Conservation (phyloP, 768 basidiomycete species). For the Phylloporus sp. region DNA sequence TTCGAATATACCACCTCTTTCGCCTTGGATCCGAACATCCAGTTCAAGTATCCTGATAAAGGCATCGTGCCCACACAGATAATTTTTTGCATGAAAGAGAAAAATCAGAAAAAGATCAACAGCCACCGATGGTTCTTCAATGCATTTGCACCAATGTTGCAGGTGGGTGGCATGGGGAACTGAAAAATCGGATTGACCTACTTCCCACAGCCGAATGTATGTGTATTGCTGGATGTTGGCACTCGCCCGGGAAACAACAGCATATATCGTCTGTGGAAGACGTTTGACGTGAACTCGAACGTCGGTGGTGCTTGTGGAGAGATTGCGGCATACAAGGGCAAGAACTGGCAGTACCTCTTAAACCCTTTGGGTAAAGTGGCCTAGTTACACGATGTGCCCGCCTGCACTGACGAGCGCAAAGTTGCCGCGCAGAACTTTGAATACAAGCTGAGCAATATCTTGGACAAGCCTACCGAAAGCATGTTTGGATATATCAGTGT, state of each 20-base stretch:
- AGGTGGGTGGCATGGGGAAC: slow-evolving; percentile 41
- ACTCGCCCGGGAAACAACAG: slow-evolving; percentile 85
- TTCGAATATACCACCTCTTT: slow-evolving; percentile 89
- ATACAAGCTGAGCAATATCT: slow-evolving; percentile 87
- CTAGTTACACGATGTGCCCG: neutral
- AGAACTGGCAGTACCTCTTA: slow-evolving; percentile 71
- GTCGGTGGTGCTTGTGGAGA: slow-evolving; percentile 98
- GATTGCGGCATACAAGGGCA: slow-evolving; percentile 88
- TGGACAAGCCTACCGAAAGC: slow-evolving; percentile 85
- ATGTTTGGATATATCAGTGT: slow-evolving; percentile 97
- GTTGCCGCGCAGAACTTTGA: slow-evolving; percentile 96
- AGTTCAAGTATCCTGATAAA: slow-evolving; percentile 86
- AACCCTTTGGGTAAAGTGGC: slow-evolving; percentile 73
- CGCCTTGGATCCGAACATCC: slow-evolving; percentile 69
- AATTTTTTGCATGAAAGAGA: slow-evolving; percentile 87
- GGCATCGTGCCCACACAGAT: slow-evolving; percentile 94
- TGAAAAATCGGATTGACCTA: neutral
- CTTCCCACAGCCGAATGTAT: slow-evolving; percentile 70
- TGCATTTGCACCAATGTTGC: slow-evolving; percentile 78
- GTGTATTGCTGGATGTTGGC: slow-evolving; percentile 90
- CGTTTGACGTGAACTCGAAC: slow-evolving; percentile 86
- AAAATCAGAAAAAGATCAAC: slow-evolving; percentile 96
- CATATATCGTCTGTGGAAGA: slow-evolving; percentile 94
- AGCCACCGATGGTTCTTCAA: slow-evolving; percentile 98
- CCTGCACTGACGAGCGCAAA: slow-evolving; percentile 22